Evolutionary conservation across 2,329 filamentous ascomycete species (phyloP), one percentile per base, ranked within the genome.

Genomic region (Hymenoscyphus repandus): DNA sequence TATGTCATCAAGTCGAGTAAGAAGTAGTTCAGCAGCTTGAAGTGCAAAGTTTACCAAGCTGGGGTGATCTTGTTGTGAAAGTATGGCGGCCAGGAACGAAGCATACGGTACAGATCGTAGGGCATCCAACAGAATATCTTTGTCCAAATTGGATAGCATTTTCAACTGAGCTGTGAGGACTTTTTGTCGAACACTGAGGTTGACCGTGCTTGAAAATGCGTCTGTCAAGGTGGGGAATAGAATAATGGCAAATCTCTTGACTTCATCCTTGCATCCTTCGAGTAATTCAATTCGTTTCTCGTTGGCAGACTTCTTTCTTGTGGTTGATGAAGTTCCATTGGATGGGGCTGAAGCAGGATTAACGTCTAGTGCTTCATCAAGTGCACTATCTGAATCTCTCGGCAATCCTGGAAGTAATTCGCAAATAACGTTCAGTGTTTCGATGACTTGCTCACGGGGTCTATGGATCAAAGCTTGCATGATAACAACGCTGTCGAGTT

Each of bases 381-480:
- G 54, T 64, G 64, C 58, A 2, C 73, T 70, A 47, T 77, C 71
- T 11, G 73, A 72, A 31, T 74, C 74, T 48, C 75, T 77, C 11
- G 85, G 83, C 13, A 92, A 74, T 45, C 81, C 84, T 1, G 92
- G 91, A 33, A 99, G 77, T 30, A 99, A 75, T 71, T 99, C 93
- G 72, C 93, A 96, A 57, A 99, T 90, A 57, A 99, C 90, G 66
- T 97, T 97, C 56, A 99, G 78, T 1, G 95, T 96, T 73, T 99
- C 93, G 60, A 92, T 93, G 15, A 99, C 88, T 69, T 99, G 93
- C 60, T 99, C 95, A 50, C 91, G 85, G 6, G 93, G 93, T 37
- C 92, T 85, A 65, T 97, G 93, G 47, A 99, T 96, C 56, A 99
- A 77, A 34, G 95, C 90, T 71, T 99, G 93, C 95, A 99, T 99